Evolutionary conservation across 1,139 yeast genomes (phyloP), one percentile per base, ranked within the genome.

Genomic region (Taphrina communis): DNA sequence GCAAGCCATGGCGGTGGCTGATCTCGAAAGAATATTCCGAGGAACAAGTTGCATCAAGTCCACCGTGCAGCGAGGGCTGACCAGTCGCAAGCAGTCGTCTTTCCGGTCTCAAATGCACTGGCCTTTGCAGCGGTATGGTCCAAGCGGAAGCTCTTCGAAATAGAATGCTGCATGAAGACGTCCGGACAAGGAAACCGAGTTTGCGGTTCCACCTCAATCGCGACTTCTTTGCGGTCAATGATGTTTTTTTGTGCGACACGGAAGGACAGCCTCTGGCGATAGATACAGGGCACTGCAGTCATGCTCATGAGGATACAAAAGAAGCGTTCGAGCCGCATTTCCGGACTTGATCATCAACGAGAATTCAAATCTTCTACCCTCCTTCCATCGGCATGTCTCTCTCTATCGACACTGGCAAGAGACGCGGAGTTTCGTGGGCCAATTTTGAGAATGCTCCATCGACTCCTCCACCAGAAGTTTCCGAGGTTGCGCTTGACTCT

Each of bases 391-490:
- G 53, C 12, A 53, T 53, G 58, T 31, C 58, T 36, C 58, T 53
- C 11, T 14, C 41, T 14, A 38, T 53, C 58, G 58, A 53, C 21
- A 53, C 58, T 11, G 25, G 21, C 41, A 31, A 35, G 35, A 9
- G 41, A 8, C 31, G 36, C n/a, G 42, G 58, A 14, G 42, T 35
- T 4, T 38, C 62, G 12, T 58, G 62, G 62, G 17, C 53, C 19
- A 36, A 25, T 25, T 58, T 44, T 44, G 38, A 42, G 31, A 39
- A 58, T 44, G 62, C 50, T 31, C 62, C 62, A n/a, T 52, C 62
- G 7, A 58, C 62, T 44, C 62, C 62, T 11, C 62, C 62, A 7
- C 62, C 62, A 11, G 62, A 58, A 58, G 7, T 58, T 8, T 8
- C 42, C 6, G 42, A 46, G 52, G 36, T 14, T 2, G 31, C 53